Evolutionary conservation across 192 early-diverging fungal genomes (phyloP), one percentile per base, ranked within the genome.

Genomic region (Obelidium mucronatum): DNA sequence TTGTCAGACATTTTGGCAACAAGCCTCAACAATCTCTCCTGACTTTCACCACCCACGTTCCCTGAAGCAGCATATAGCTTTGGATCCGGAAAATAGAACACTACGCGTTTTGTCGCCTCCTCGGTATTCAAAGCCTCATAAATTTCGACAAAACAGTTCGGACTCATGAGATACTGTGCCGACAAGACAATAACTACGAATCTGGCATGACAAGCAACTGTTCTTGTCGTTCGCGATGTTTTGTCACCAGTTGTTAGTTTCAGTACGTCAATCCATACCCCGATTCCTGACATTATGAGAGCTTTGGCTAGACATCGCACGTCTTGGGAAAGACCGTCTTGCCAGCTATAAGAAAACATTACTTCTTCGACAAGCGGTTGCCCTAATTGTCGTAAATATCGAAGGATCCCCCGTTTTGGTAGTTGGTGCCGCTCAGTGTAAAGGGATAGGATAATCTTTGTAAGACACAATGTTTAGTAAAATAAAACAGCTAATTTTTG

Each of bases 211-310:
- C 31, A 15, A 36, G 69, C 69, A 17, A 72, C 69, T 22, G 69
- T 72, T 15, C 69, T n/a, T 28, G 69, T 72, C 24, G 55, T 59
- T 19, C 36, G 51, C 15, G 54, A 24, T n/a, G 69, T 58, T 55
- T 33, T 19, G 37, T 72, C 69, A 1, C 54, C 52, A n/a, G 55
- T n/a, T 15, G 31, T 58, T 1, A 72, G 53, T 24, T 72, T 74
- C 19, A 74, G 40, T 1, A 62, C 55, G 34, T 74, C 72, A 62
- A 74, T 72, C 69, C 72, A 74, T 1, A 74, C 72, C 1, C 72
- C 42, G 40, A 74, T 62, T 0, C 40, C 72, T 15, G 34, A 30
- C 1, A 26, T 1, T 0, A 62, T 1, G 1, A 74, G 40, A 2
- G 40, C 40, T 33, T 33, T 40, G 0, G 72, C 72, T 17, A 74